Conservation (phyloP, 106 monocot genomes). For the Dendrobium officinale region DNA sequence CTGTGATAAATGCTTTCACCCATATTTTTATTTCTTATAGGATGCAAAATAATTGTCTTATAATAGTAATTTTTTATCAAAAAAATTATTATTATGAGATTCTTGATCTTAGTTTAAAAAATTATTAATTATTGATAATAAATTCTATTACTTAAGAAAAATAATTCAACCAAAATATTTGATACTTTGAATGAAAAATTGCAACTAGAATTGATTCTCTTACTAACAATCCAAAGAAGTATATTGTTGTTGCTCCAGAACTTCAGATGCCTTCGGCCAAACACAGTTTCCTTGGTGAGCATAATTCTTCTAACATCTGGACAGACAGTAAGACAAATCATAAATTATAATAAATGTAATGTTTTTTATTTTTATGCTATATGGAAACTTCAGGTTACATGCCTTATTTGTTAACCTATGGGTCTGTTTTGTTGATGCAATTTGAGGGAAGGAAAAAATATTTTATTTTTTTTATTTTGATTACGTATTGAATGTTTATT, state of each 20-base stretch:
- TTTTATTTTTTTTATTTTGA: too few relatives aligned
- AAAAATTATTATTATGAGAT: too few relatives aligned
- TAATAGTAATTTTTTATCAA: too few relatives aligned
- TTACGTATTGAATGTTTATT: too few relatives aligned
- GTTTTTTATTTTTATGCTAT: not conserved
- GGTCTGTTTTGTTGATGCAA: too few relatives aligned
- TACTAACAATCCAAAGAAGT: constrained; percentile 45
- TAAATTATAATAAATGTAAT: not conserved
- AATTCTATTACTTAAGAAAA: too few relatives aligned
- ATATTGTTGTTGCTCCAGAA: constrained; percentile 32
- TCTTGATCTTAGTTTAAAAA: too few relatives aligned
- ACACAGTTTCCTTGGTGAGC: constrained; percentile 35
- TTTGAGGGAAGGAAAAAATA: too few relatives aligned
- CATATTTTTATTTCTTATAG: too few relatives aligned
- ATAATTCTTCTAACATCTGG: constrained; percentile 39
- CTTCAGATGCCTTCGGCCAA: constrained; percentile 43
- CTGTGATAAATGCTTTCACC: too few relatives aligned
- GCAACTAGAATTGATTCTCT: not conserved
- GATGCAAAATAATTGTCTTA: too few relatives aligned
- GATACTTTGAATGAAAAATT: not conserved
- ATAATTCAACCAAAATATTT: not conserved
- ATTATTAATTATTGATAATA: too few relatives aligned
- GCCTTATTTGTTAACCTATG: not conserved
- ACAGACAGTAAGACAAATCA: not conserved
- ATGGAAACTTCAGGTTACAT: not conserved